Percentiles rank a stretch among this genome's conserved stretches.
phyloP scores from a whole-genome alignment of 495 filamentous ascomycete species.

The Daldinia loculata region DNA sequence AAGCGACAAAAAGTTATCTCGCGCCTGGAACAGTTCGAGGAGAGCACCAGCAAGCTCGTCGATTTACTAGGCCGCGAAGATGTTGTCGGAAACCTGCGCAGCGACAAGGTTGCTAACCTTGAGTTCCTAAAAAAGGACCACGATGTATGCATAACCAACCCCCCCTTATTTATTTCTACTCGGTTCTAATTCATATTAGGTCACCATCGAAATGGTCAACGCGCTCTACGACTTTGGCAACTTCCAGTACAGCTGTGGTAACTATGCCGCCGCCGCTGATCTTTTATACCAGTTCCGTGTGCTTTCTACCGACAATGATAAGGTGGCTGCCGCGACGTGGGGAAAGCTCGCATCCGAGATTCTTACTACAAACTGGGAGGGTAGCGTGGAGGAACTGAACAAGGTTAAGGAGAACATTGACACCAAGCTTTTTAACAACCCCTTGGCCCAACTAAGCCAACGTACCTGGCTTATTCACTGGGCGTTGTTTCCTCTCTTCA shows the following conservation, averaged over 20 bases:
- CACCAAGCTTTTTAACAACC: conserved; percentile 90
- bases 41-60: conserved; percentile 85
- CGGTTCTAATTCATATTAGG: conserved; percentile 52
- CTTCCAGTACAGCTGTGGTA: conserved; percentile 96
- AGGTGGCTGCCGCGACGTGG: conserved; percentile 93
- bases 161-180: neutral
- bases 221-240: conserved; percentile 92
- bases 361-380: conserved; percentile 90
- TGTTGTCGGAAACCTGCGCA: conserved; percentile 85
- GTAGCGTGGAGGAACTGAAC: conserved; percentile 92
- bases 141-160: conserved; percentile 60
- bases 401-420: conserved; percentile 96
- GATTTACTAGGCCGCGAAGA: conserved; percentile 85
- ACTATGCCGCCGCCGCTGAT: conserved; percentile 86
- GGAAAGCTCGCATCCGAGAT: conserved; percentile 96
- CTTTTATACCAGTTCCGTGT: conserved; percentile 95
- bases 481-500: conserved; percentile 98
- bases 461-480: conserved; percentile 98
- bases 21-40: conserved; percentile 78
- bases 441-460: conserved; percentile 90
- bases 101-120: conserved; percentile 97
- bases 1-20: conserved; percentile 89
- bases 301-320: conserved; percentile 96
- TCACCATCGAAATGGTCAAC: conserved; percentile 94
- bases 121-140: conserved; percentile 94